Evolutionary conservation across 805 yeast species (phyloP).

Genomic region (Candida maltosa): DNA sequence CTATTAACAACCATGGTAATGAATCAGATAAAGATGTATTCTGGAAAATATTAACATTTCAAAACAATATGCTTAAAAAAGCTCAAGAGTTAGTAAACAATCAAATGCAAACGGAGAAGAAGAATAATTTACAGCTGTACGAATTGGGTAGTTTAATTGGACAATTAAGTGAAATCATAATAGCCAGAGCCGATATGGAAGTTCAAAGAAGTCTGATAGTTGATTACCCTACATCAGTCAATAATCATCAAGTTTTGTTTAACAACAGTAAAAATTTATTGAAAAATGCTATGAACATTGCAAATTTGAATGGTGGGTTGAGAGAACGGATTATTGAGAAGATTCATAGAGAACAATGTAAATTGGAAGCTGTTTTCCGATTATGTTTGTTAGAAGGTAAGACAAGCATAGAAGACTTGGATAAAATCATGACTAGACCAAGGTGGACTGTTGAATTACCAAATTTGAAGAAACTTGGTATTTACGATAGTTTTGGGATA

Average conservation of each 20-base stretch:
- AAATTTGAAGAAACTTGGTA: constrained; percentile 21
- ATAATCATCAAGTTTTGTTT: constrained; percentile 26
- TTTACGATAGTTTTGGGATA: constrained; percentile 19
- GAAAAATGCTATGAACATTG: constrained; percentile 43
- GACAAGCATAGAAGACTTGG: constrained; percentile 22
- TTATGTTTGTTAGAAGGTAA: constrained; percentile 46
- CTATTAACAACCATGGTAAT: neutral
- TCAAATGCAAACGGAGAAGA: constrained; percentile 13
- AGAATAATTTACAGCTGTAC: constrained; percentile 11
- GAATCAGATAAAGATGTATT: constrained; percentile 13
- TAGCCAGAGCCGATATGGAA: constrained; percentile 54
- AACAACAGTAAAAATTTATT: constrained; percentile 41
- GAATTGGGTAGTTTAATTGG: constrained; percentile 30
- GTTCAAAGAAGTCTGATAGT: constrained; percentile 42
- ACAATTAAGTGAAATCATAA: constrained; percentile 39
- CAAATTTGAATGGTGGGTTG: constrained; percentile 49
- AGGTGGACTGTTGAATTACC: constrained; percentile 30
- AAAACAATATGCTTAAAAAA: constrained; percentile 34
- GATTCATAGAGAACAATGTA: constrained; percentile 35
- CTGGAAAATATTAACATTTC: constrained; percentile 40
- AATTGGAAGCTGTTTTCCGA: constrained; percentile 44
- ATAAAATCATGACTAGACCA: constrained; percentile 25
- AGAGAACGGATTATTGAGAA: constrained; percentile 46
- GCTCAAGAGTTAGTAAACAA: constrained; percentile 33
- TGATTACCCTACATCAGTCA: constrained; percentile 24